A percentile compares a stretch with the other conserved stretches of the same genome.
phyloP scores from a whole-genome alignment of 257 asterid species.

The Capsicum rhomboideum region DNA sequence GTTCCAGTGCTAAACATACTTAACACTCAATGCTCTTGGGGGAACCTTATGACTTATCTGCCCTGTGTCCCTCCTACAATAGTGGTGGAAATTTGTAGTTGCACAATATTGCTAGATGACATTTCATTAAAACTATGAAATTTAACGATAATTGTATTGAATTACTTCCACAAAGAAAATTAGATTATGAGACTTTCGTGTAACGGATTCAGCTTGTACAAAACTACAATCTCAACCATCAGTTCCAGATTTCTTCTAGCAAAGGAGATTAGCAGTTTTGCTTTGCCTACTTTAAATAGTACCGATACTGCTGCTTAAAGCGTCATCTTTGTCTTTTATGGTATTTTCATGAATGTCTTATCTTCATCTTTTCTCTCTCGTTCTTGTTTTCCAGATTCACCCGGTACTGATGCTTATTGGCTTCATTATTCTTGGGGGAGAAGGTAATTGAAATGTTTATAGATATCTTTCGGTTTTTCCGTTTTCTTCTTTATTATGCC shows the following conservation, averaged over 20 bases:
- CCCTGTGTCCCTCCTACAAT: not conserved
- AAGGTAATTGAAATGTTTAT: conserved; percentile 44
- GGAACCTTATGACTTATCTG: not conserved
- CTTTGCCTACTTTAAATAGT: not conserved
- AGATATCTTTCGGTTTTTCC: not conserved
- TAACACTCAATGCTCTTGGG: not conserved
- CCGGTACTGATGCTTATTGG: conserved; percentile 94
- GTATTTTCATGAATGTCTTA: not conserved
- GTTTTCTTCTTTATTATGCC: not conserved
- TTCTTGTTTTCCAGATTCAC: conserved; percentile 52
- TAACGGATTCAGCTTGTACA: not conserved
- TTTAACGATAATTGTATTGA: not conserved
- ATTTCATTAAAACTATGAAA: not conserved
- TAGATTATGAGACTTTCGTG: not conserved
- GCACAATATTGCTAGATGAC: not conserved
- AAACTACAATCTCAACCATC: not conserved
- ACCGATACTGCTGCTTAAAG: not conserved
- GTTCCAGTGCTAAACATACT: not conserved
- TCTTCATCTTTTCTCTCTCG: conserved; percentile 6
- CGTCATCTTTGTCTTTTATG: not conserved
- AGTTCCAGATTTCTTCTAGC: not conserved
- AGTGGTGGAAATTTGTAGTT: not conserved
- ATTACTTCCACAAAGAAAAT: not conserved
- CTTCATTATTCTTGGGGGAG: conserved; percentile 69
- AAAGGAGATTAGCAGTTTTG: not conserved